Evolutionary conservation across 106 monocot genomes (phyloP).

Genomic region (Apostasia ramifera): DNA sequence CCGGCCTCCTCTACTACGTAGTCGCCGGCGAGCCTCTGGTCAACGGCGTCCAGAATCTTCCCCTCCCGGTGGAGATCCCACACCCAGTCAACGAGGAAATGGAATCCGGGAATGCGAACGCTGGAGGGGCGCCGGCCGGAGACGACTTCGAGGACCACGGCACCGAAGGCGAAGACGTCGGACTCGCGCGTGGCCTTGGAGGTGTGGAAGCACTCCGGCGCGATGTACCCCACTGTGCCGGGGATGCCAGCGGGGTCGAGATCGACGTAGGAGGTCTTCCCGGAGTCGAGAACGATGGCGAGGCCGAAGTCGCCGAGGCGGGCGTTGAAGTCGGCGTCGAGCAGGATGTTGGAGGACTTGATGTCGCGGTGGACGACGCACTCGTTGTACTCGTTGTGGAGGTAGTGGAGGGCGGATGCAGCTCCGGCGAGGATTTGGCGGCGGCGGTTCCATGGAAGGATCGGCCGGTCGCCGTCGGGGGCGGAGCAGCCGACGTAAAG

Average conservation of each 20-base stretch:
- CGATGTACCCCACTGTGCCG: constrained; percentile 75
- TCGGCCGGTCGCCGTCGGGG: background rate
- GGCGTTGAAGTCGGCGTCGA: constrained; percentile 63
- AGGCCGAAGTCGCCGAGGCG: constrained; percentile 90
- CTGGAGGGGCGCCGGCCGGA: constrained; percentile 47
- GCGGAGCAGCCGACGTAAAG: constrained; percentile 16
- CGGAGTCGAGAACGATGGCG: constrained; percentile 62
- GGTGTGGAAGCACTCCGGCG: constrained; percentile 90
- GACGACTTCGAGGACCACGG: constrained; percentile 61
- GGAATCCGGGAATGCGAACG: constrained; percentile 21
- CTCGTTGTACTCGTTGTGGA: constrained; percentile 81
- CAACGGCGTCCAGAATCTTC: constrained; percentile 30
- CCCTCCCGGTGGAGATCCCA: constrained; percentile 52
- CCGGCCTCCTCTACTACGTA: constrained; percentile 25
- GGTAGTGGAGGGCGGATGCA: constrained; percentile 71
- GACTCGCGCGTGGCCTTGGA: constrained; percentile 71
- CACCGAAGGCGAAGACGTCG: constrained; percentile 78
- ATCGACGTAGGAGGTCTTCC: constrained; percentile 65
- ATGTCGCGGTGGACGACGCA: constrained; percentile 76
- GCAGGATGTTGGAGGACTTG: constrained; percentile 80
- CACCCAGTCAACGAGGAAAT: constrained; percentile 51
- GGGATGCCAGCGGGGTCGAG: constrained; percentile 41
- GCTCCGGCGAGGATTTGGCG: constrained; percentile 49
- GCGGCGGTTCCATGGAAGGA: constrained; percentile 48
- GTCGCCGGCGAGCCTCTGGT: constrained; percentile 4